Evolutionary conservation across 2,329 filamentous ascomycete genomes (phyloP), one percentile per base, ranked within the genome.

Genomic region (Colletotrichum kahawae): DNA sequence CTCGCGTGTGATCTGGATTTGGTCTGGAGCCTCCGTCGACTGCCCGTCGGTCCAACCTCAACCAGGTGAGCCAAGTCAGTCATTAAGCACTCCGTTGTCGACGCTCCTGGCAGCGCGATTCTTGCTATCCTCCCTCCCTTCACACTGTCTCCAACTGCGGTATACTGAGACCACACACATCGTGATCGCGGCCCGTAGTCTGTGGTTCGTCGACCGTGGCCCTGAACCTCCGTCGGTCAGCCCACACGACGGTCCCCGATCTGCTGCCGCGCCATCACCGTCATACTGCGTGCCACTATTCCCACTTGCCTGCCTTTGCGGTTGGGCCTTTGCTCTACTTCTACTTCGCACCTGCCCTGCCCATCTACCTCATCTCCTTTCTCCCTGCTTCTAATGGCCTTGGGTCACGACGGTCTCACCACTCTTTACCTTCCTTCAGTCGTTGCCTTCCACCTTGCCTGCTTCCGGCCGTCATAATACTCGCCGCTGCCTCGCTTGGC

Each of bases 61-160:
- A 67, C 54, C 57, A 75, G 72, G 72, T 75, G 72, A 75, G 72
- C 72, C 69, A 72, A 75, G 72, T 63, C 59, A 75, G 69, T 75
- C 69, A 75, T 33, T 60, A 60, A 60, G 57, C 57, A 60, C 72
- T 72, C 72, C 69, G 63, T 75, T 75, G 72, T 57, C 56, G 72
- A 75, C 63, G 69, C 71, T 75, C 72, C 69, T 72, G 68, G 71
- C 38, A 36, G 57, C 60, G 69, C 34, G 63, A 51, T 43, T 38
- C 33, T 63, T 67, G 60, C 71, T 66, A 69, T 38, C 71, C 43
- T 67, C 34, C 48, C 57, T 38, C 48, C 33, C 12, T 36, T 60
- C 57, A 33, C 27, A 33, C 29, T 34, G 29, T 14, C 56, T 33
- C n/a, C 72, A 57, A 75, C 63, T 72, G 69, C 72, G 63, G 69